A percentile compares a stretch with the other conserved stretches of the same genome.
Evolutionary conservation across 441 rosid species (phyloP).

Genomic region (Monsonia emarginata): DNA sequence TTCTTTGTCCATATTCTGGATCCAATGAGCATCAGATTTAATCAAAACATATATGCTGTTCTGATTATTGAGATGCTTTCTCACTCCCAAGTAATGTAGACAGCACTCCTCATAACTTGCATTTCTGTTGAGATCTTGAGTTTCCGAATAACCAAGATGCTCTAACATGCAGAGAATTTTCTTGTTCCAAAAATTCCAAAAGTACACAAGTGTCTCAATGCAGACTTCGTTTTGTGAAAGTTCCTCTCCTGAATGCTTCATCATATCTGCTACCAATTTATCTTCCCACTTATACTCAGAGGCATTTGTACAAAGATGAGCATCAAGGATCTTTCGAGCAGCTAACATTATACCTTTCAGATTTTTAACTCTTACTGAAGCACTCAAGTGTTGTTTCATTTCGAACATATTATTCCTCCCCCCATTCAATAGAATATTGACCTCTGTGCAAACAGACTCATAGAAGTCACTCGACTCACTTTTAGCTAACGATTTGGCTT

Average conservation of each 20-base stretch:
- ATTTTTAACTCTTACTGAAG: constrained; percentile 23
- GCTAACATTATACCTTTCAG: constrained; percentile 29
- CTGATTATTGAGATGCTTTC: constrained; percentile 18
- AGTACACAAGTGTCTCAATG: constrained; percentile 25
- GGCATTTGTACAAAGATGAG: constrained; percentile 20
- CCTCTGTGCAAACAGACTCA: constrained; percentile 23
- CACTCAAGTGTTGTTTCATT: constrained; percentile 22
- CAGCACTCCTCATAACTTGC: constrained; percentile 31
- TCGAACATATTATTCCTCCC: constrained; percentile 12
- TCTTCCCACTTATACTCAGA: constrained; percentile 27
- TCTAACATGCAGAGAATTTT: constrained; percentile 23
- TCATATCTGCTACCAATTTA: constrained; percentile 19
- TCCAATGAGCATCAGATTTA: constrained; percentile 30
- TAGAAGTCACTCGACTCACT: constrained; percentile 19
- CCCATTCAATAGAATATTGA: constrained; percentile 23
- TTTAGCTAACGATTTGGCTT: constrained; percentile 28
- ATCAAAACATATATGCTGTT: constrained; percentile 20
- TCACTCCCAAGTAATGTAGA: constrained; percentile 34
- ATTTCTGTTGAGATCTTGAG: constrained; percentile 8
- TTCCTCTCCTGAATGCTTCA: constrained; percentile 17
- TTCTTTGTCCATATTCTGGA: constrained; percentile 12
- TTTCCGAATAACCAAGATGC: constrained; percentile 19
- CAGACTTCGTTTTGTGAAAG: constrained; percentile 18
- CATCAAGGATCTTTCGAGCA: constrained; percentile 35
- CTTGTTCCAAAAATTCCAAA: constrained; percentile 37